Evolutionary conservation across 129 eudicot genomes (phyloP).

Genomic region (Pittosporum tobira): DNA sequence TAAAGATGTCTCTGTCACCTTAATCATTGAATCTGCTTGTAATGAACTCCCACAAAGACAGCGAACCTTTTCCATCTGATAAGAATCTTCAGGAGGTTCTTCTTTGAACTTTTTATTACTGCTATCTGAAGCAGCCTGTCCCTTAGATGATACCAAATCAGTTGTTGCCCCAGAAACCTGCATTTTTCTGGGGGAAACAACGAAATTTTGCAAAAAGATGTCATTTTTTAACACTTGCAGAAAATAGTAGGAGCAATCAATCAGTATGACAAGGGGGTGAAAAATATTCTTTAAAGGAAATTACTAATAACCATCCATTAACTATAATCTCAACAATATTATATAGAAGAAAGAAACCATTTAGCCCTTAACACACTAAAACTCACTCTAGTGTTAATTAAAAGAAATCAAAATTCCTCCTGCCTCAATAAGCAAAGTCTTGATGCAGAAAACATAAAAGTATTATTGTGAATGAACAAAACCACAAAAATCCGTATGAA

Average conservation of each 20-base stretch:
- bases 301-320: neutral
- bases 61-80: constrained; percentile 63
- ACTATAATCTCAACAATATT: neutral
- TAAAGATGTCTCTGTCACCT: constrained; percentile 37
- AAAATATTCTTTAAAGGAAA: neutral
- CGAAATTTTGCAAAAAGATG: neutral
- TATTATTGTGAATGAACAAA: neutral
- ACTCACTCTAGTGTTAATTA: neutral
- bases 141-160: constrained; percentile 73
- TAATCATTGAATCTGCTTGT: constrained; percentile 64
- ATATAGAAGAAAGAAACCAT: neutral
- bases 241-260: neutral
- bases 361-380: neutral
- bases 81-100: constrained; percentile 46
- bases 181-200: constrained; percentile 57
- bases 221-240: neutral
- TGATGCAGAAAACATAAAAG: neutral
- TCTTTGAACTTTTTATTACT: constrained; percentile 40
- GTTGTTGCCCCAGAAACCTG: constrained; percentile 66
- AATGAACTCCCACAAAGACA: constrained; percentile 79
- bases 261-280: neutral
- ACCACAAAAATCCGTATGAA: neutral
- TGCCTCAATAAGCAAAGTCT: neutral
- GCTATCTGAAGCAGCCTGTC: constrained; percentile 48
- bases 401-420: neutral